These are phyloP conservation scores for Pulveroboletus sp. DNA, from an alignment of 1,284 basidiomycete genomes.

Conservation along the genomic window DNA sequence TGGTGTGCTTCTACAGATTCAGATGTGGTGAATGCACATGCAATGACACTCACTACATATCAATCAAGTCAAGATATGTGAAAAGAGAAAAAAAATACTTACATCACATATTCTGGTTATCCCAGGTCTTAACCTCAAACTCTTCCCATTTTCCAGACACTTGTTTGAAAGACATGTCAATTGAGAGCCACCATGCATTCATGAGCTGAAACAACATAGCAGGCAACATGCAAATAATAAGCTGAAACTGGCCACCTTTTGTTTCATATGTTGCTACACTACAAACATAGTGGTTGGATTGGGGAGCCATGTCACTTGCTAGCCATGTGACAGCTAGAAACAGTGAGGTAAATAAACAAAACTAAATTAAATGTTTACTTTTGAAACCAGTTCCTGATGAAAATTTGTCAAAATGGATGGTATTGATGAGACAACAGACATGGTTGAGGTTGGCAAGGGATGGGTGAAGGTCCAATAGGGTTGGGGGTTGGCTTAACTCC, in stretches of 20 bases:
- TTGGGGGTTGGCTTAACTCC: too few relatives aligned
- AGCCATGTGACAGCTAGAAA: too few relatives aligned
- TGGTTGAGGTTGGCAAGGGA: too few relatives aligned
- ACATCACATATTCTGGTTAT: too few relatives aligned
- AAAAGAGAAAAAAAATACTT: too few relatives aligned
- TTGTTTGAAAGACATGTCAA: conserved; percentile 11
- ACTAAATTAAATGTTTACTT: not conserved
- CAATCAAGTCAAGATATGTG: not conserved
- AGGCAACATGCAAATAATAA: conserved; percentile 6
- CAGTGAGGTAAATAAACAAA: not conserved
- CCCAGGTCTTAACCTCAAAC: conserved; percentile 10
- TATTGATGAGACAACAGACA: not conserved
- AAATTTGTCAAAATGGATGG: conserved; percentile 7
- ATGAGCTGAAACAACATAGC: too few relatives aligned
- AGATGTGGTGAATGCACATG: conserved; percentile 1
- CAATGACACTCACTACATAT: not conserved
- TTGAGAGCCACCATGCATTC: not conserved
- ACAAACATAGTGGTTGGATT: too few relatives aligned
- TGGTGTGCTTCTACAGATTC: not conserved
- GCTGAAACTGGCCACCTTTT: not conserved
- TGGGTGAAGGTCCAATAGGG: too few relatives aligned
- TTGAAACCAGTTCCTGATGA: conserved; percentile 17
- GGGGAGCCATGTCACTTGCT: too few relatives aligned
- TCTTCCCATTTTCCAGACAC: conserved; percentile 5
- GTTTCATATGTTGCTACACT: too few relatives aligned